These are phyloP conservation scores for Collybia sp. DNA, from an alignment of 768 basidiomycete species.

Conservation along the genomic window DNA sequence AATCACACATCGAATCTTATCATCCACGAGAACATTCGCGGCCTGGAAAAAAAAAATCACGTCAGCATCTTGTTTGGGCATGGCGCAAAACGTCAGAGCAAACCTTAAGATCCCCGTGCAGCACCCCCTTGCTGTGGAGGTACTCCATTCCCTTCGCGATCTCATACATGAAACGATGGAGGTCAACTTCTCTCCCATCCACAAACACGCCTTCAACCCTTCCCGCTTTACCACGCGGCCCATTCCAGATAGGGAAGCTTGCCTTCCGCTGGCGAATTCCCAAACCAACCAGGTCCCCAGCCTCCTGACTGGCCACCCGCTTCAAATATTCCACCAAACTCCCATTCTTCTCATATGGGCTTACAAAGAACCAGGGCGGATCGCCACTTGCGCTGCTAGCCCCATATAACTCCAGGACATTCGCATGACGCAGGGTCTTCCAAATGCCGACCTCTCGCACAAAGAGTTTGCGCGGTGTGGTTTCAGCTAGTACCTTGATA, in stretches of 20 bases:
- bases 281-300: constrained; percentile 3
- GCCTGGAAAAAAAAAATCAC: constrained; percentile 30
- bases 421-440: constrained; percentile 62
- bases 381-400: constrained; percentile 69
- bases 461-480: constrained; percentile 61
- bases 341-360: constrained; percentile 65
- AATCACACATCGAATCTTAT: constrained; percentile 62
- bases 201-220: neutral
- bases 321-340: constrained; percentile 58
- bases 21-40: constrained; percentile 73
- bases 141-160: constrained; percentile 82
- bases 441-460: constrained; percentile 68
- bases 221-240: neutral
- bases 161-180: constrained; percentile 63
- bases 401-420: constrained; percentile 72
- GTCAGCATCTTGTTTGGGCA: neutral
- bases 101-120: constrained; percentile 84
- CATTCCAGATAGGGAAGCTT: constrained; percentile 3
- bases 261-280: constrained; percentile 4
- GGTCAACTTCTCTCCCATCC: constrained; percentile 32
- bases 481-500: constrained; percentile 65
- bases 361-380: constrained; percentile 78
- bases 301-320: constrained; percentile 17
- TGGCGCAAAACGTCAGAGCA: constrained; percentile 8
- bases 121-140: constrained; percentile 58